Conservation (phyloP, 139 green algal species). For the Dunaliella primolecta region DNA sequence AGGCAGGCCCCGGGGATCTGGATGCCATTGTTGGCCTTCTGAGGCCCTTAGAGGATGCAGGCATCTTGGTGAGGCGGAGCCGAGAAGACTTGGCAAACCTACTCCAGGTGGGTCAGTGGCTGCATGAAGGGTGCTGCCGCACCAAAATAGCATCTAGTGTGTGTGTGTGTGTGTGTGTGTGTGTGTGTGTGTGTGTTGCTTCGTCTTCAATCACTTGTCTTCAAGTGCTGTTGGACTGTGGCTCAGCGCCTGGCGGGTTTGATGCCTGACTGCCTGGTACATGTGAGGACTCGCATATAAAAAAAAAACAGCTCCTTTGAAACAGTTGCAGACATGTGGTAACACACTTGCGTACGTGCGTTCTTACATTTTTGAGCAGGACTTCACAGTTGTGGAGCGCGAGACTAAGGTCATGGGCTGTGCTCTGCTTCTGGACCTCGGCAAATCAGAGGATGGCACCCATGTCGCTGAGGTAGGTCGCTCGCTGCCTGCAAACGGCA, state of each 20-base stretch:
- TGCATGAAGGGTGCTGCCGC: no score
- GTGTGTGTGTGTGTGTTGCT: background rate
- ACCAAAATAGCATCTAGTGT: no score
- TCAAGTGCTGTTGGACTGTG: background rate
- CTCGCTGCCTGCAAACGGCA: no score
- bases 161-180: background rate
- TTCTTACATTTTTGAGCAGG: no score
- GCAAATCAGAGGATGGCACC: conserved; percentile 41
- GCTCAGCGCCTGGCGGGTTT: no score
- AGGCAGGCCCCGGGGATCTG: conserved; percentile 56
- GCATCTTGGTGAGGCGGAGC: conserved; percentile 54
- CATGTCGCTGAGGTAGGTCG: conserved; percentile 76
- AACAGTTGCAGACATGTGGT: no score
- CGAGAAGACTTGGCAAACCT: conserved; percentile 51
- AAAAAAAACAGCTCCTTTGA: no score
- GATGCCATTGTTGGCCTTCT: conserved; percentile 59
- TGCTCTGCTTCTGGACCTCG: conserved; percentile 68
- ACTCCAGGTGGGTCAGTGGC: conserved; percentile 8
- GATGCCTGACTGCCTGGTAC: no score
- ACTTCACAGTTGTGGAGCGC: conserved; percentile 71
- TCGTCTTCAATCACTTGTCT: background rate
- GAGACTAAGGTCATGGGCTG: conserved; percentile 76
- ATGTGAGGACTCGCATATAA: no score
- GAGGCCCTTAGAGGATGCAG: conserved; percentile 60
- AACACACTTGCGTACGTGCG: no score